These are phyloP conservation scores for Astrocystis sublimbata DNA, from an alignment of 495 filamentous ascomycete species.

Conservation along the genomic window DNA sequence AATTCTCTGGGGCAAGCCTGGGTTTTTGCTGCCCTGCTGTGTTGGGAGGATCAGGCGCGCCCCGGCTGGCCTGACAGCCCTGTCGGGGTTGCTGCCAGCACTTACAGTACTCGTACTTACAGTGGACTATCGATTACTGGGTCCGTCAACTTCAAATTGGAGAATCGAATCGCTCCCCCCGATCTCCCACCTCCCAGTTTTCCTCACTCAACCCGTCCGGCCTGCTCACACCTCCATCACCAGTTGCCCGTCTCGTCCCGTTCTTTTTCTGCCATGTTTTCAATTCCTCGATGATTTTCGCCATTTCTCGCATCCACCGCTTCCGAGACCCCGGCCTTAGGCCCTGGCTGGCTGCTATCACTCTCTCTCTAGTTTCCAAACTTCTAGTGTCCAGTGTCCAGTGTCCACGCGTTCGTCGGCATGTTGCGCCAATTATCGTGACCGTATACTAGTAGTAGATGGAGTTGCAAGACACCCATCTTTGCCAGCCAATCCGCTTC, in stretches of 20 bases:
- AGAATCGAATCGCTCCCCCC: too few relatives aligned
- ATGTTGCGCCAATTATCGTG: not conserved
- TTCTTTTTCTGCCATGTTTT: not conserved
- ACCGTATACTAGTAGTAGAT: not conserved
- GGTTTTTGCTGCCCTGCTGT: too few relatives aligned
- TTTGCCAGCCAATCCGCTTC: not conserved
- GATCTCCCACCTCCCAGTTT: not conserved
- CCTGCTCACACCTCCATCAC: too few relatives aligned
- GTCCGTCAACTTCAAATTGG: not conserved
- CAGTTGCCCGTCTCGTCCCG: not conserved
- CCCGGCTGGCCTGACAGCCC: slow-evolving; percentile 11
- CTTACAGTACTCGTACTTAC: not conserved
- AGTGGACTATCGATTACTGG: too few relatives aligned
- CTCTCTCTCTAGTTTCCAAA: not conserved
- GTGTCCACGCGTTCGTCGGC: not conserved
- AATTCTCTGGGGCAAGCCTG: slow-evolving; percentile 5
- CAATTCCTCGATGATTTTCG: not conserved
- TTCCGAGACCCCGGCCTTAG: not conserved
- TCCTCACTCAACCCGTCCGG: too few relatives aligned
- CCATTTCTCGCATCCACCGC: not conserved
- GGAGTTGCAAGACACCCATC: not conserved
- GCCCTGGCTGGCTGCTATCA: too few relatives aligned
- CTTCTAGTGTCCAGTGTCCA: too few relatives aligned
- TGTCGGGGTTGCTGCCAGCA: slow-evolving; percentile 8
- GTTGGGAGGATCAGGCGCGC: slow-evolving; percentile 14